Conservation (phyloP, 1,284 basidiomycete genomes). For the Ustilago loliicola region DNA sequence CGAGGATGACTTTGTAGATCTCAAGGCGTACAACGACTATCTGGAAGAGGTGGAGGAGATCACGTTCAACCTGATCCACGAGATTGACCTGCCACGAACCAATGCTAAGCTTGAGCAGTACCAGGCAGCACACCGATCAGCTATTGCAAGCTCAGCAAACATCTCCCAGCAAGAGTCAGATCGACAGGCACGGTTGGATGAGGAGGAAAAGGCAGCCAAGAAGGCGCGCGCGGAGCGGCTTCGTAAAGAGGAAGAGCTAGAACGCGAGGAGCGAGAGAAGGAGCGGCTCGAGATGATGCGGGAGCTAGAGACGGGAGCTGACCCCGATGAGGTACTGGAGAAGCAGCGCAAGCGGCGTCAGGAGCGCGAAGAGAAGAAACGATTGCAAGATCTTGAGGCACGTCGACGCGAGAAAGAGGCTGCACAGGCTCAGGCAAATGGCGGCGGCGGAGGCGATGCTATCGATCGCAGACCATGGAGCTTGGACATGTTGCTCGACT, state of each 20-base stretch:
- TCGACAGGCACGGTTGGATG: constrained; percentile 53
- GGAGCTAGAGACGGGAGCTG: constrained; percentile 58
- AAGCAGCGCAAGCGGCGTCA: constrained; percentile 53
- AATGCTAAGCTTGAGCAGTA: constrained; percentile 86
- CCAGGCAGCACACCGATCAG: constrained; percentile 73
- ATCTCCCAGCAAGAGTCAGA: constrained; percentile 60
- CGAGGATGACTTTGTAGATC: constrained; percentile 86
- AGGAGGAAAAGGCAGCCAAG: constrained; percentile 52
- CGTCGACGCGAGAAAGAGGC: constrained; percentile 45
- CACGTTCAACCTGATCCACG: constrained; percentile 95
- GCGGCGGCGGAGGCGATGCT: constrained; percentile 15
- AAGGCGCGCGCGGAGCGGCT: constrained; percentile 56
- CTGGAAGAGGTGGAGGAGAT: constrained; percentile 96
- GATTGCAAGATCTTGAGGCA: constrained; percentile 32
- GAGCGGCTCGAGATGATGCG: constrained; percentile 64
- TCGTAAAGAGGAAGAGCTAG: constrained; percentile 58
- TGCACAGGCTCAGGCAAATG: constrained; percentile 23
- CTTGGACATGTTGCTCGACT: constrained; percentile 63
- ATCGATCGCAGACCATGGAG: constrained; percentile 37
- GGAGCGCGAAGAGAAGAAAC: constrained; percentile 48
- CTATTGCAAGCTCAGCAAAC: constrained; percentile 54
- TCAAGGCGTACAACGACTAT: constrained; percentile 93
- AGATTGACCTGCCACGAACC: constrained; percentile 85
- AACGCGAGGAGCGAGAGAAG: constrained; percentile 49
- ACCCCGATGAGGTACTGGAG: constrained; percentile 55